These are phyloP conservation scores for Spongospora subterranea DNA, from an alignment of 208 protist genomes.

Conservation along the genomic window DNA sequence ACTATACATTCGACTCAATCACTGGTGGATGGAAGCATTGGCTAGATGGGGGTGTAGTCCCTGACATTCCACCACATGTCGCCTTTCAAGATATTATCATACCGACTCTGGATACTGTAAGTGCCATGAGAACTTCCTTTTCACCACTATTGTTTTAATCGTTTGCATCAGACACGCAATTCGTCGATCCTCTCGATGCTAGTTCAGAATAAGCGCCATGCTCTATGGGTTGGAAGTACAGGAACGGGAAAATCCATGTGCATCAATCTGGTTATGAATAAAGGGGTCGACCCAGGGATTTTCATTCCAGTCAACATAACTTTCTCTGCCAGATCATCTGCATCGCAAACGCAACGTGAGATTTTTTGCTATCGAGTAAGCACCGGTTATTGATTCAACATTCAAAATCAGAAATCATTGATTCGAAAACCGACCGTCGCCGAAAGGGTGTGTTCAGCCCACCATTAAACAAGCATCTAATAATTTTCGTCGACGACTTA, in stretches of 20 bases:
- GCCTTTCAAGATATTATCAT: constrained; percentile 95
- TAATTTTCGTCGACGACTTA: constrained; percentile 97
- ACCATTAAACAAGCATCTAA: constrained; percentile 90
- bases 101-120: constrained; percentile 90
- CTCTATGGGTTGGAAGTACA: constrained; percentile 93
- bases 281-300: constrained; percentile 80
- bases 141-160: too few relatives aligned
- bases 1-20: constrained; percentile 88
- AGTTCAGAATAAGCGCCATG: constrained; percentile 84
- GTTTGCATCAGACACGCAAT: constrained; percentile 77
- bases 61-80: constrained; percentile 78
- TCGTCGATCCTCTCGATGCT: constrained; percentile 91
- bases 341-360: constrained; percentile 89
- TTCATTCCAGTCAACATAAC: constrained; percentile 93
- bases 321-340: constrained; percentile 95
- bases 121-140: too few relatives aligned
- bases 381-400: not conserved
- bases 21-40: constrained; percentile 85
- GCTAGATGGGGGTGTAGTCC: constrained; percentile 86
- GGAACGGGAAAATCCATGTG: constrained; percentile 95
- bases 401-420: constrained; percentile 86
- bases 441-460: constrained; percentile 90
- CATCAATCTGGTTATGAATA: constrained; percentile 90
- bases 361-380: not conserved
- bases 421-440: constrained; percentile 93